Base-by-base conservation (phyloP, 73 alveolate genomes). In the Tetrahymena elliotti region DNA sequence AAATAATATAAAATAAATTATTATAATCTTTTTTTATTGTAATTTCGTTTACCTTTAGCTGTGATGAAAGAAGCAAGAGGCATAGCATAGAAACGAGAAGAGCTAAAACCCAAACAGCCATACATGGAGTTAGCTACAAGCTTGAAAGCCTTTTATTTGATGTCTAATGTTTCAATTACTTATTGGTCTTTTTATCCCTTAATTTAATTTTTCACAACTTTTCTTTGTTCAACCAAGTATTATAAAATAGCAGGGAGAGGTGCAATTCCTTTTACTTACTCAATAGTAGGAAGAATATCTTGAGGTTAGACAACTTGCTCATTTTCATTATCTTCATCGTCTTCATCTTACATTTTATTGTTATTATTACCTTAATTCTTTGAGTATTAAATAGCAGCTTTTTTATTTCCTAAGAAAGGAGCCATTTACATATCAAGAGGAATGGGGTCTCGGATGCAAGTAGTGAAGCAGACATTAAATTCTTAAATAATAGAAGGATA, bases 401-500 rank as follows among this genome's bases (percentile, higher is more conserved):
- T 27, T 94, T 93, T 96, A 53, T 88, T 83, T 95, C 52, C 94
- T 53, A 37, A 84, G 53, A 38, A 95, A 95, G 93, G 96, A 83
- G 93, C 98, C 97, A 92, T 97, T 96, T 88, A 95, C 96, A 92
- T 96, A 95, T 96, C 97, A 97, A 35, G 99, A 96, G 33, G 98
- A 95, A 93, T 82, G 27, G 92, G 92, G 37, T 97, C 96, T 96
- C 99, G 97, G 22, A 95, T 94, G 36, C 99, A 99, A 24, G 99
- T 99, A 94, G 99, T 99, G 96, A 99, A 99, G 98, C 99, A 99
- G n/a, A 99, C 97, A 96, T 99, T 99, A 98, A 98, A 99, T 98
- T 99, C 99, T 96, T 93, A 99, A 84, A 99, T 99, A 95, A 99
- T 99, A 16, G 99, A 98, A 35, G 99, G 99, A 98, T 99, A 99